These are phyloP conservation scores for Kodamaea plutei DNA, from an alignment of 1,139 yeast species.

Conservation along the genomic window DNA sequence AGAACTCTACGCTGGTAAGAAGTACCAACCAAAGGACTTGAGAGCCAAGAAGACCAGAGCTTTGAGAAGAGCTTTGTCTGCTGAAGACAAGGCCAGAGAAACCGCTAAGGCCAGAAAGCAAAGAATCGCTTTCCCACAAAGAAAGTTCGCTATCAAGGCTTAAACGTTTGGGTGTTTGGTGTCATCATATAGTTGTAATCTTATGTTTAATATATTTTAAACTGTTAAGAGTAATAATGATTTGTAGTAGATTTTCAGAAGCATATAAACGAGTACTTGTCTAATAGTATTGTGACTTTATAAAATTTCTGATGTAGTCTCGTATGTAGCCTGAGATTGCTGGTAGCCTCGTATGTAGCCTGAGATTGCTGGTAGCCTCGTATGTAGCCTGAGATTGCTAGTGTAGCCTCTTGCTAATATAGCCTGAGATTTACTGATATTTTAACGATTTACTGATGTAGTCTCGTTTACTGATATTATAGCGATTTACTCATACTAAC, in stretches of 20 bases:
- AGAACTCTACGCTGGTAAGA: constrained; percentile 94
- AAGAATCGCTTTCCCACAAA: constrained; percentile 95
- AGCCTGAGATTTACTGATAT: no score
- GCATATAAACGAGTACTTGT: not conserved
- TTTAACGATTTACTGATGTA: no score
- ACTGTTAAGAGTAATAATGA: no score
- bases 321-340: no score
- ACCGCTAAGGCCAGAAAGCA: constrained; percentile 91
- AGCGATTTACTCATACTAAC: no score
- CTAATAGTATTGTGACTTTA: no score
- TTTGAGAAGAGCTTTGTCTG: constrained; percentile 94
- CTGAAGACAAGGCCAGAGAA: constrained; percentile 74
- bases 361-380: no score
- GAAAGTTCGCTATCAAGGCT: constrained; percentile 98
- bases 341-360: no score
- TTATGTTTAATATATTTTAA: constrained; percentile 8
- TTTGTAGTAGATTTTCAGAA: not conserved
- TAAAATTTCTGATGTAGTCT: no score
- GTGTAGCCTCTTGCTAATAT: no score
- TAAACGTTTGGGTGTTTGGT: constrained; percentile 39
- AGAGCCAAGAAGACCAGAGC: constrained; percentile 99
- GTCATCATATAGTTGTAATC: constrained; percentile 12
- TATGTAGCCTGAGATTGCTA: no score
- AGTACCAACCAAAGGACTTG: constrained; percentile 97
- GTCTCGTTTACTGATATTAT: no score